Percentiles rank a stretch among this genome's conserved stretches.
These are phyloP conservation scores for Amphicarpaea edgeworthii DNA, from an alignment of 306 rosid species.

Conservation along the genomic window DNA sequence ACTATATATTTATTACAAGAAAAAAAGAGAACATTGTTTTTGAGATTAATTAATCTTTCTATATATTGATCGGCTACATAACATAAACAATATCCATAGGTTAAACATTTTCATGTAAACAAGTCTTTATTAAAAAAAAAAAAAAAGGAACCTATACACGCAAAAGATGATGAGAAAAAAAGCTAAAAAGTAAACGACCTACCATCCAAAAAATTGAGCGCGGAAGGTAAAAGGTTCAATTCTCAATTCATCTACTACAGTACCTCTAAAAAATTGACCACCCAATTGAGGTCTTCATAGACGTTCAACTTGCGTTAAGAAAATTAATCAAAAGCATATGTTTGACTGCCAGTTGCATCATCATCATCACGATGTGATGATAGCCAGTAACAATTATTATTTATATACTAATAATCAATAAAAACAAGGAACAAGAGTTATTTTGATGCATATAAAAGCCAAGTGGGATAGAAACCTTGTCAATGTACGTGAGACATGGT, in stretches of 20 bases:
- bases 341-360: conserved; percentile 42
- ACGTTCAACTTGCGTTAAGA: conserved; percentile 25
- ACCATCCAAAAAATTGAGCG: conserved; percentile 34
- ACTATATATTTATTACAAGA: background rate
- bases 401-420: background rate
- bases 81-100: background rate
- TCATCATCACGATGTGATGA: conserved; percentile 37
- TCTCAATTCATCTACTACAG: conserved; percentile 38
- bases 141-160: conserved; percentile 29
- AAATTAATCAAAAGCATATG: conserved; percentile 34
- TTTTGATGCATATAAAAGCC: conserved; percentile 24
- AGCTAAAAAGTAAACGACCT: conserved; percentile 42
- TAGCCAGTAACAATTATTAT: conserved; percentile 4
- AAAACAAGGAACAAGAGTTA: conserved; percentile 26
- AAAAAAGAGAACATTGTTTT: background rate
- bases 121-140: conserved; percentile 37
- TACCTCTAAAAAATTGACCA: conserved; percentile 42
- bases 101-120: conserved; percentile 32
- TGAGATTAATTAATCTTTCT: background rate
- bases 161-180: conserved; percentile 40
- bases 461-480: conserved; percentile 51
- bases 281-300: conserved; percentile 35
- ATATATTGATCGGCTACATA: background rate
- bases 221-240: conserved; percentile 24
- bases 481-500: conserved; percentile 38